Percentiles rank a stretch among this genome's conserved stretches.
These are phyloP conservation scores for Cicer cuneatum DNA, from an alignment of 306 rosid genomes.

Conservation along the genomic window DNA sequence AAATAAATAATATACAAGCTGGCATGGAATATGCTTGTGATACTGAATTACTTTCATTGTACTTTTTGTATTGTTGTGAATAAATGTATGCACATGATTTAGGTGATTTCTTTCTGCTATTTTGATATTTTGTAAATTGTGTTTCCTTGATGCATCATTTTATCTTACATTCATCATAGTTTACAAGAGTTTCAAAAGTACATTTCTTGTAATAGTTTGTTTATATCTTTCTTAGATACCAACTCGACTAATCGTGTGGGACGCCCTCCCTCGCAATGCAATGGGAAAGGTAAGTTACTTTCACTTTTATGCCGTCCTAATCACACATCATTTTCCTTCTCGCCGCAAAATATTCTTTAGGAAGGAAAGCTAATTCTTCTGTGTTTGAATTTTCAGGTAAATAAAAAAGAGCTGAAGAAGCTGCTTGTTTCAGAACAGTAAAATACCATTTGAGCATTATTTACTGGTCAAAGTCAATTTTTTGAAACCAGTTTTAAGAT, in stretches of 20 bases:
- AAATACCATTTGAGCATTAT: slow-evolving; percentile 9
- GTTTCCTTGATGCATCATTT: not conserved
- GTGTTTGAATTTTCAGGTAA: slow-evolving; percentile 65
- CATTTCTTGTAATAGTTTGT: slow-evolving; percentile 23
- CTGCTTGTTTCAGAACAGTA: slow-evolving; percentile 52
- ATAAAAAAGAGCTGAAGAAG: slow-evolving; percentile 85
- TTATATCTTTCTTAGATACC: slow-evolving; percentile 63
- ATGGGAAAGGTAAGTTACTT: slow-evolving; percentile 84
- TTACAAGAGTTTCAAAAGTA: not conserved
- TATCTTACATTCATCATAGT: not conserved
- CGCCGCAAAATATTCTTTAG: not conserved
- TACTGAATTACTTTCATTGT: slow-evolving; percentile 6
- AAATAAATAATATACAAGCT: not conserved
- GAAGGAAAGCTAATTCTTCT: not conserved
- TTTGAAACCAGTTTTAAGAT: slow-evolving; percentile 31
- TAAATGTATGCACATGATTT: not conserved
- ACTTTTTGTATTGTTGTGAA: not conserved
- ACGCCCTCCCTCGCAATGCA: slow-evolving; percentile 83
- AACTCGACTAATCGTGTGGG: slow-evolving; percentile 71
- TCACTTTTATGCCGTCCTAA: not conserved
- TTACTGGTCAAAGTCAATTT: slow-evolving; percentile 13
- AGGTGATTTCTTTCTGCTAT: slow-evolving; percentile 3
- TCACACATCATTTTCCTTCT: not conserved
- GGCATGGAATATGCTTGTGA: slow-evolving; percentile 26
- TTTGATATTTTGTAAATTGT: not conserved